phyloP scores from a whole-genome alignment of 2,329 filamentous ascomycete genomes.

The Paecilomyces dactylethromorphus region DNA sequence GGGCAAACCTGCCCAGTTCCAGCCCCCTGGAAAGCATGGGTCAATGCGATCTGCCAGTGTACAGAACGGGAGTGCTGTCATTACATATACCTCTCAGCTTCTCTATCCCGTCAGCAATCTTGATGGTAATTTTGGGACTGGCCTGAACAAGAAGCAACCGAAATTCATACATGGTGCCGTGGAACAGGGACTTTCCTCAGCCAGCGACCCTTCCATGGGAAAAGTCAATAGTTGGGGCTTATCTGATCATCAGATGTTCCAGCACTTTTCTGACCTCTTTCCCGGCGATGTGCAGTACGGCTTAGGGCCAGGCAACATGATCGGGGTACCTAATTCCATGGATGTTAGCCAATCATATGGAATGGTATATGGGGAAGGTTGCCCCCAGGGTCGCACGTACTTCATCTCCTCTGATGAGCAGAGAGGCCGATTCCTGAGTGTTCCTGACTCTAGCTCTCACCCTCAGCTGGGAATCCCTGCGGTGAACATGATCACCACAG shows the following conservation, averaged over 20 bases:
- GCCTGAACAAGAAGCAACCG: slow-evolving; percentile 62
- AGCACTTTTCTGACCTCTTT: slow-evolving; percentile 71
- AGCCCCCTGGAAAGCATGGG: slow-evolving; percentile 48
- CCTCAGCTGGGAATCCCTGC: slow-evolving; percentile 69
- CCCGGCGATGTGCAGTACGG: slow-evolving; percentile 71
- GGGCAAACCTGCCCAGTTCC: slow-evolving; percentile 62
- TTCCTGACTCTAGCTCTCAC: slow-evolving; percentile 54
- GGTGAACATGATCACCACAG: slow-evolving; percentile 62
- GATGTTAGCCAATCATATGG: slow-evolving; percentile 83
- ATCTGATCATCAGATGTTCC: slow-evolving; percentile 65
- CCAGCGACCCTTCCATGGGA: slow-evolving; percentile 69
- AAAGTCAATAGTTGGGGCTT: slow-evolving; percentile 78
- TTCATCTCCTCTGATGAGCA: slow-evolving; percentile 69
- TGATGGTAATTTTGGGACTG: slow-evolving; percentile 67
- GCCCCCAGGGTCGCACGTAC: slow-evolving; percentile 73
- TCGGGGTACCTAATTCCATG: slow-evolving; percentile 78
- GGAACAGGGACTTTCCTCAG: slow-evolving; percentile 69
- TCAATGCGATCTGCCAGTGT: slow-evolving; percentile 48
- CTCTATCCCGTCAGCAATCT: slow-evolving; percentile 72
- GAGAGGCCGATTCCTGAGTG: slow-evolving; percentile 66
- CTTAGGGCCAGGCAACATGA: slow-evolving; percentile 65
- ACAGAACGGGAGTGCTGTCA: slow-evolving; percentile 64
- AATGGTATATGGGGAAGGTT: slow-evolving; percentile 77
- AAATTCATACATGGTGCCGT: slow-evolving; percentile 77
- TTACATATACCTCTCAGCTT: slow-evolving; percentile 81